These are phyloP conservation scores for Prunus salicina DNA, from an alignment of 306 rosid genomes.

Conservation along the genomic window DNA sequence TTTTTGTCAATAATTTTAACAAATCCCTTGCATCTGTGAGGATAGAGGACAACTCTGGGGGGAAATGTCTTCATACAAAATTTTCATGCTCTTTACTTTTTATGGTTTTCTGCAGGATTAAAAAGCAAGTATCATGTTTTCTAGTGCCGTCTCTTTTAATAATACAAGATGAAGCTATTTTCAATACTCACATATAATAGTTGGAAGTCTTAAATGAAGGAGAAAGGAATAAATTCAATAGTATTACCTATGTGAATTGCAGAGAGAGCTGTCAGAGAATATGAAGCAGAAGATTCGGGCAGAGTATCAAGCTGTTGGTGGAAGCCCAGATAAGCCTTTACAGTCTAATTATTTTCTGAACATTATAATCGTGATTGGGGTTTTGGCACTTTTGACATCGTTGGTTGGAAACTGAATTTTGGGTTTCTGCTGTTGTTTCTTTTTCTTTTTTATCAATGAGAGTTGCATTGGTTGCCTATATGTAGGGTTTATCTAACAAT, in stretches of 20 bases:
- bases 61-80: conserved; percentile 19
- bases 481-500: not conserved
- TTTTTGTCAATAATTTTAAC: conserved; percentile 16
- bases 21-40: conserved; percentile 15
- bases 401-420: conserved; percentile 60
- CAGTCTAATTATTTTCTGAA: conserved; percentile 75
- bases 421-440: not conserved
- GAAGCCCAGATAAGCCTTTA: conserved; percentile 89
- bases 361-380: conserved; percentile 63
- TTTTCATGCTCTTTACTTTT: conserved; percentile 53
- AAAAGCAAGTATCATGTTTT: conserved; percentile 65
- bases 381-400: conserved; percentile 79
- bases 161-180: conserved; percentile 76
- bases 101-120: conserved; percentile 79
- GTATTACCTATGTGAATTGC: conserved; percentile 85
- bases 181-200: conserved; percentile 54
- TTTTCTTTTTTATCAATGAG: not conserved
- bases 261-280: conserved; percentile 70
- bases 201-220: conserved; percentile 67
- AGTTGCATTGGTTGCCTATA: not conserved
- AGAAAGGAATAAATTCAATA: conserved; percentile 77
- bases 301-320: conserved; percentile 77
- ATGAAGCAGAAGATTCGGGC: conserved; percentile 92
- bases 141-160: conserved; percentile 55
- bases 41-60: conserved; percentile 7